phyloP scores from a whole-genome alignment of 1,284 basidiomycete species.

The Trichosporon faecale region DNA sequence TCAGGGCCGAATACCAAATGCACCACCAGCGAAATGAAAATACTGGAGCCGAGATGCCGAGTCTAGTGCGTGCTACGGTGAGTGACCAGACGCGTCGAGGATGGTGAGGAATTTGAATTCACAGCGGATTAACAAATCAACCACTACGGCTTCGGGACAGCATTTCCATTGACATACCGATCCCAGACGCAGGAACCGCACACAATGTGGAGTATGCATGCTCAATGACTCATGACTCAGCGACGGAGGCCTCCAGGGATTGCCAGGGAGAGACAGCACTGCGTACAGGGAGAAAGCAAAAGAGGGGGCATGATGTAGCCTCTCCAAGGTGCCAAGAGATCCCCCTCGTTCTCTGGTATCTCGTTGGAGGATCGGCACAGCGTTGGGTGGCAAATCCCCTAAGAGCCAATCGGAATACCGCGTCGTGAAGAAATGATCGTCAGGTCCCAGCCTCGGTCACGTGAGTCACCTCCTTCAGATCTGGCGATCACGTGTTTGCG shows the following conservation, averaged over 20 bases:
- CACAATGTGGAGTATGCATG: not conserved
- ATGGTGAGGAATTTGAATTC: not conserved
- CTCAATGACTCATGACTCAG: not conserved
- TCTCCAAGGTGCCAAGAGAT: not conserved
- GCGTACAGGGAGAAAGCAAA: not conserved
- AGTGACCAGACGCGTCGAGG: not conserved
- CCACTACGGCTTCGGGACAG: not conserved
- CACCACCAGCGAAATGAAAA: not conserved
- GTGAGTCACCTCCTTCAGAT: not conserved
- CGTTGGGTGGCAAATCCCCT: not conserved
- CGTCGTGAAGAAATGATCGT: not conserved
- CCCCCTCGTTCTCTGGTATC: not conserved
- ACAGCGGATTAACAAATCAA: not conserved
- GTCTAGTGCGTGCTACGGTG: not conserved
- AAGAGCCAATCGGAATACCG: not conserved
- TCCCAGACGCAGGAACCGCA: no score
- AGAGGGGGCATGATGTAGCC: not conserved
- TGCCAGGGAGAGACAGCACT: no score
- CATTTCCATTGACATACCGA: not conserved
- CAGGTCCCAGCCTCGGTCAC: not conserved
- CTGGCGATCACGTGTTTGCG: not conserved
- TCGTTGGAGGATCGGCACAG: not conserved
- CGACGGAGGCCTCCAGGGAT: not conserved
- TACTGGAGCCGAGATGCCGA: not conserved
- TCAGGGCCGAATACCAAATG: slow-evolving; percentile 7